A percentile compares a stretch with the other conserved stretches of the same genome.
Conservation (phyloP, 805 yeast species). For the Nakazawaea wickerhamii region DNA sequence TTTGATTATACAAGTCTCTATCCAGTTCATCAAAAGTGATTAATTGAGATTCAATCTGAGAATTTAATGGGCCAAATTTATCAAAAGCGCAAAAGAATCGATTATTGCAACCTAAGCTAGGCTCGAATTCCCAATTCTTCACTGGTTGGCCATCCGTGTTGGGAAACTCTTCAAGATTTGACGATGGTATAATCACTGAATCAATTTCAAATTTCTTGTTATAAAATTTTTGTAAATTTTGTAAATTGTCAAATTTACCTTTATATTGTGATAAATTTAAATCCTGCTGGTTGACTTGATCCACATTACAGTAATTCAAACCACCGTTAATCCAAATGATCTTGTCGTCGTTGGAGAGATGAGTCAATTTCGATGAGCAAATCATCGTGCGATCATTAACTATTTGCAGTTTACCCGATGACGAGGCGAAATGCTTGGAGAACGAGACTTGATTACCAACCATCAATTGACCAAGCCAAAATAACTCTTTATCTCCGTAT, state of each 20-base stretch:
- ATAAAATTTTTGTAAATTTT: constrained; percentile 22
- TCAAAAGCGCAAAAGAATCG: constrained; percentile 11
- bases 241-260: constrained; percentile 20
- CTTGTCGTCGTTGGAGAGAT: constrained; percentile 30
- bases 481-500: constrained; percentile 76
- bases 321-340: constrained; percentile 38
- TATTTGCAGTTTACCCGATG: constrained; percentile 17
- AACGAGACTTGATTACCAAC: constrained; percentile 37
- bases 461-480: constrained; percentile 63
- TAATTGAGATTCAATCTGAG: background rate
- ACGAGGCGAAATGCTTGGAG: constrained; percentile 18
- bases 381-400: constrained; percentile 19
- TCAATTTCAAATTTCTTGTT: constrained; percentile 19
- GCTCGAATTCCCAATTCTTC: constrained; percentile 9
- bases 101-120: constrained; percentile 6
- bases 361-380: constrained; percentile 36
- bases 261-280: constrained; percentile 7
- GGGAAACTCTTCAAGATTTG: constrained; percentile 4
- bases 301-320: constrained; percentile 27
- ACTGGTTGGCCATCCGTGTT: constrained; percentile 7
- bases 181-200: constrained; percentile 27
- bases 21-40: background rate
- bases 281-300: constrained; percentile 23
- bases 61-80: constrained; percentile 7
- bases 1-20: background rate